Conservation (phyloP, 2,329 filamentous ascomycete genomes). For the Nemania diffusa region DNA sequence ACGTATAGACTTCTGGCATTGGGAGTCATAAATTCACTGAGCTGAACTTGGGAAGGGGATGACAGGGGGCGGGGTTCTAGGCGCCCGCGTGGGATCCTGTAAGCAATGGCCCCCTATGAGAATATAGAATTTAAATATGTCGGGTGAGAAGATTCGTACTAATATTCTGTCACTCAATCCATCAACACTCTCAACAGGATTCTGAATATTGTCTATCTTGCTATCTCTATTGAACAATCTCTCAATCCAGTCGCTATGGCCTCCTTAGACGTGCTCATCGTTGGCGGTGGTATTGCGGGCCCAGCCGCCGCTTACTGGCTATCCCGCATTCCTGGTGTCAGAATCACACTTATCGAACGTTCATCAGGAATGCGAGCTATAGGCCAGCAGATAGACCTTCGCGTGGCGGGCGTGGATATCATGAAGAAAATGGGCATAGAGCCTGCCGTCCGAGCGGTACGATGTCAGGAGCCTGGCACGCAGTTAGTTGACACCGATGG, state of each 20-base stretch:
- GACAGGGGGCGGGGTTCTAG: slow-evolving; percentile 8
- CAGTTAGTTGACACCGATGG: slow-evolving; percentile 50
- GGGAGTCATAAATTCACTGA: background rate
- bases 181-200: background rate
- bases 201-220: background rate
- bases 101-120: background rate
- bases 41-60: background rate
- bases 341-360: slow-evolving; percentile 57
- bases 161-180: background rate
- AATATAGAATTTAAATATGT: background rate
- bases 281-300: slow-evolving; percentile 53
- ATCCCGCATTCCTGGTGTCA: slow-evolving; percentile 42
- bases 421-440: slow-evolving; percentile 55
- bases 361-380: slow-evolving; percentile 51
- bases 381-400: slow-evolving; percentile 59
- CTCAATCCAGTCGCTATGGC: slow-evolving; percentile 36
- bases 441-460: slow-evolving; percentile 48
- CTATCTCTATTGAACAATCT: background rate
- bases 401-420: slow-evolving; percentile 54
- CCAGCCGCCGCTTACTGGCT: slow-evolving; percentile 58
- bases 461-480: slow-evolving; percentile 55
- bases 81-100: background rate
- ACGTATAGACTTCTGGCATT: background rate
- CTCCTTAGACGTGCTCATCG: slow-evolving; percentile 52
- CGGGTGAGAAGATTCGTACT: background rate